Evolutionary conservation across 306 rosid species (phyloP), one percentile per base, ranked within the genome.

Genomic region (Carpinus fangiana): DNA sequence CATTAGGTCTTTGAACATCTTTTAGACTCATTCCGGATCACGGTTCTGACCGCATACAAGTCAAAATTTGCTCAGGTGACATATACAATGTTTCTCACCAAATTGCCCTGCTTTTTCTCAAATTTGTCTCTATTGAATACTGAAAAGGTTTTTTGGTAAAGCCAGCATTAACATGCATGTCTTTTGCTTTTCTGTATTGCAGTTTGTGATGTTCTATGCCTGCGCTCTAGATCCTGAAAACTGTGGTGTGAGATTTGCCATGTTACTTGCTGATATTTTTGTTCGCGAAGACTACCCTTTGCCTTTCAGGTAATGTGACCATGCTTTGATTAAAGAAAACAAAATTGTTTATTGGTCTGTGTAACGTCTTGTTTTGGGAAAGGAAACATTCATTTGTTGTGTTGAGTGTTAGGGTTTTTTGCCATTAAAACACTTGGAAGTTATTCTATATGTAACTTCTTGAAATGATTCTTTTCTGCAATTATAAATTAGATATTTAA

Each of bases 31-130:
- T 95, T 95, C 71, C 81, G 84, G 83, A 87, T 71, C 78, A 95
- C 95, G 28, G 90, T 95, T 79, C 38, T 95, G 81, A 86, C 88
- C 16, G 82, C 97, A 7, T 95, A 93, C 79, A 95, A 91, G 82
- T 92, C 98, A 56, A 95, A 92, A 75, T 95, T 95, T 81, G 84
- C 95, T 76, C 98, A 95, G 98, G 98, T 95, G 70, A 74, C 12
- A 4, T 38, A n/a, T 47, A 18, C 59, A 53, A 62, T 43, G 41
- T 16, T 5, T 61, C 2, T 46, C 21, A 11, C 72, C 16, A 34
- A 17, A 38, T 17, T 66, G 66, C 71, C 43, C 13, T 62, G 52
- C n/a, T 53, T 10, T 66, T 36, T 50, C 23, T 34, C 76, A 3
- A 7, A 3, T 64, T 46, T 7, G 54, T 71, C 34, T 4, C 2